phyloP scores from a whole-genome alignment of 2,329 filamentous ascomycete species.

The Incumbomyces lentus region DNA sequence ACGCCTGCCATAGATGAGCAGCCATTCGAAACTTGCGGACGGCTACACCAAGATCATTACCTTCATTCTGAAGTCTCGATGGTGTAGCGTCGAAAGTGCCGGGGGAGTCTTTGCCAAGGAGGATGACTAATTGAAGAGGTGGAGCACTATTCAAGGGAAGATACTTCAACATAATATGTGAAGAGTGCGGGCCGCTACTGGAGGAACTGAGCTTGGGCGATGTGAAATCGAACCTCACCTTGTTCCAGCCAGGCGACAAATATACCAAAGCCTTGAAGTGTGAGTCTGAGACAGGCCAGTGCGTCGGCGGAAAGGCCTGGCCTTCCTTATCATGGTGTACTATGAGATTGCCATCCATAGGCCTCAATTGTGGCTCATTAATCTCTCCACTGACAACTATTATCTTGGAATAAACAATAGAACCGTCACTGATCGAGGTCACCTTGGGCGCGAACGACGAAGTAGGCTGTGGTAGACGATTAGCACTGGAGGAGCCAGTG shows the following conservation, averaged over 20 bases:
- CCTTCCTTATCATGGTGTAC: conserved; percentile 70
- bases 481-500: conserved; percentile 16
- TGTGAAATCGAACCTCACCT: conserved; percentile 74
- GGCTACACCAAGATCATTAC: conserved; percentile 69
- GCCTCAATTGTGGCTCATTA: conserved; percentile 57
- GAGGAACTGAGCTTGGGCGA: conserved; percentile 65
- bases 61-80: conserved; percentile 64
- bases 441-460: conserved; percentile 76
- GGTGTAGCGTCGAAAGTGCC: conserved; percentile 75
- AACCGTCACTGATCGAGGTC: conserved; percentile 66
- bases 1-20: conserved; percentile 93
- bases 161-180: conserved; percentile 76
- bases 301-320: conserved; percentile 60
- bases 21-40: conserved; percentile 89
- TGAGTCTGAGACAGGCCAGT: conserved; percentile 80
- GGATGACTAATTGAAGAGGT: conserved; percentile 77
- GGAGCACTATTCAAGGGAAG: conserved; percentile 67
- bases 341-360: conserved; percentile 67
- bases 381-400: conserved; percentile 72
- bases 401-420: conserved; percentile 89
- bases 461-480: conserved; percentile 47
- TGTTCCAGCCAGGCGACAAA: conserved; percentile 83
- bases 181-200: conserved; percentile 57
- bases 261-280: conserved; percentile 88
- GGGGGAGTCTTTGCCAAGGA: conserved; percentile 79